A percentile compares a stretch with the other conserved stretches of the same genome.
Conservation (phyloP, 805 yeast species). For the Alloascoidea hylecoeti region DNA sequence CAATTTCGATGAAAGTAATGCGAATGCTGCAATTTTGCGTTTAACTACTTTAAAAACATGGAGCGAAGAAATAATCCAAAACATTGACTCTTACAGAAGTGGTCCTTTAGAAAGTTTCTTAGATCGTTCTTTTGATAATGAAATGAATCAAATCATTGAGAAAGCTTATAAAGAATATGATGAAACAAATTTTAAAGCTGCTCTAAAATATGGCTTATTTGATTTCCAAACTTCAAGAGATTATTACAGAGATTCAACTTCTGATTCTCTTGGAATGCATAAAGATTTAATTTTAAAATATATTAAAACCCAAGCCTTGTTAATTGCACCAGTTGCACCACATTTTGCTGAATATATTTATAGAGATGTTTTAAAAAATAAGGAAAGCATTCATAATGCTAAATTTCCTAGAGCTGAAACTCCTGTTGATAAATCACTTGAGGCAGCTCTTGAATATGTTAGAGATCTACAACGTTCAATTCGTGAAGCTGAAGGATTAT, state of each 20-base stretch:
- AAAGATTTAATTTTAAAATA: slow-evolving; percentile 67
- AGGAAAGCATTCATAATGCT: slow-evolving; percentile 57
- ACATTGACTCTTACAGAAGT: slow-evolving; percentile 21
- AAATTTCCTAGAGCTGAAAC: slow-evolving; percentile 66
- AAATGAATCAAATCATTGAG: slow-evolving; percentile 72
- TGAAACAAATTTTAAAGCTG: slow-evolving; percentile 70
- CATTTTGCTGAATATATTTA: slow-evolving; percentile 88
- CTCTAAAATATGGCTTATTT: slow-evolving; percentile 80
- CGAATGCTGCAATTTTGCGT: slow-evolving; percentile 94
- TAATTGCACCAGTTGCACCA: slow-evolving; percentile 89
- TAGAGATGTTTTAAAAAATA: slow-evolving; percentile 63
- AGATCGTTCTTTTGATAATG: slow-evolving; percentile 85
- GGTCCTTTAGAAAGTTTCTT: slow-evolving; percentile 51
- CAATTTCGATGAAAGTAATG: slow-evolving; percentile 90
- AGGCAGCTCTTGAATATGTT: slow-evolving; percentile 67
- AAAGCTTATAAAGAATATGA: slow-evolving; percentile 59
- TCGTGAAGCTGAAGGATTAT: slow-evolving; percentile 86
- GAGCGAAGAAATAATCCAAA: slow-evolving; percentile 66
- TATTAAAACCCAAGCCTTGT: slow-evolving; percentile 73
- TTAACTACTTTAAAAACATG: slow-evolving; percentile 87
- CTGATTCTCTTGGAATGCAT: slow-evolving; percentile 55
- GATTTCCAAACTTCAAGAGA: slow-evolving; percentile 94
- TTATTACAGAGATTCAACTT: slow-evolving; percentile 76
- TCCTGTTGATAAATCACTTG: slow-evolving; percentile 45
- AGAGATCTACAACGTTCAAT: slow-evolving; percentile 68